Conservation (phyloP, 108 stramenopile genomes). For the Pseudonitzschia delicatissima region DNA sequence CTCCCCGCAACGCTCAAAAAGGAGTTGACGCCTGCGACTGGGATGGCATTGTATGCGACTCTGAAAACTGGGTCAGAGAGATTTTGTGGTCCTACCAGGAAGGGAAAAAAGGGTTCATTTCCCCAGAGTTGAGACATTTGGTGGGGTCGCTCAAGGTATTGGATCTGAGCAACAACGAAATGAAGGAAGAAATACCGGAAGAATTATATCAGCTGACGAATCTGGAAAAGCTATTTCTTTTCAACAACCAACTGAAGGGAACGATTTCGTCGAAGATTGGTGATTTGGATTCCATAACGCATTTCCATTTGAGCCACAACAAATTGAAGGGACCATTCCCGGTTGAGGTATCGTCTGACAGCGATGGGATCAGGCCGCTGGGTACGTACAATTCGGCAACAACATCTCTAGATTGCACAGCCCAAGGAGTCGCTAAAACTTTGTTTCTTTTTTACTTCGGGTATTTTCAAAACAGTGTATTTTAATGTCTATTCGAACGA, state of each 20-base stretch:
- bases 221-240: slow-evolving; percentile 15
- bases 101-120: not conserved
- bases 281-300: slow-evolving; percentile 12
- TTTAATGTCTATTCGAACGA: slow-evolving; percentile 35
- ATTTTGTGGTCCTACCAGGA: not conserved
- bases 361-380: slow-evolving; percentile 2
- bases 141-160: slow-evolving; percentile 2
- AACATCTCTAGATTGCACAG: too few relatives aligned
- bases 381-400: slow-evolving; percentile 2
- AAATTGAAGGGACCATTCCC: slow-evolving; percentile 26
- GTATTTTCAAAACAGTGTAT: slow-evolving; percentile 15
- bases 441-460: not conserved
- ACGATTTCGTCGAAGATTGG: slow-evolving; percentile 21
- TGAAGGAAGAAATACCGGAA: slow-evolving; percentile 19
- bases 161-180: slow-evolving; percentile 24
- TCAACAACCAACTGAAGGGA: slow-evolving; percentile 25
- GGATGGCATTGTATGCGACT: slow-evolving; percentile 59
- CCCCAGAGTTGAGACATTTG: slow-evolving; percentile 12
- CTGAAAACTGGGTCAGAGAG: slow-evolving; percentile 38
- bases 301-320: slow-evolving; percentile 24
- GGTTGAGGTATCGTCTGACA: slow-evolving; percentile 8
- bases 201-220: slow-evolving; percentile 10
- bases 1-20: not conserved
- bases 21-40: slow-evolving; percentile 40
- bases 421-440: too few relatives aligned